Evolutionary conservation across 345 rosid genomes (phyloP).

Genomic region (Carallia pectinifolia): DNA sequence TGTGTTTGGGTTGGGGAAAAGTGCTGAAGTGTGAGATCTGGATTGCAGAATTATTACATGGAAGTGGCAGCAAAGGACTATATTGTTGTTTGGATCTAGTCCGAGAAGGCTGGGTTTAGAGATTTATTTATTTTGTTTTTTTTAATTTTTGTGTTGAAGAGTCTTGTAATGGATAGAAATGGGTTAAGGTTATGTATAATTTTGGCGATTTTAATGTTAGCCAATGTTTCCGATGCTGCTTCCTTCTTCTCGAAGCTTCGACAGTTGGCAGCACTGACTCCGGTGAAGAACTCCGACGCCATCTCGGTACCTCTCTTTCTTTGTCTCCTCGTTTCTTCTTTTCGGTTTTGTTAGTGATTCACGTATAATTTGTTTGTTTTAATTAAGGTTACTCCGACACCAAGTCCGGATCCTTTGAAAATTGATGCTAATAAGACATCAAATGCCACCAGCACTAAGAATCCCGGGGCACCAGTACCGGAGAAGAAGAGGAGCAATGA

Average conservation of each 20-base stretch:
- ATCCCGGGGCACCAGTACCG: constrained; percentile 14
- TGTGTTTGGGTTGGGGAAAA: too few species aligned
- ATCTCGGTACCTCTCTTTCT: constrained; percentile 32
- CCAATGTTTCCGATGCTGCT: constrained; percentile 42
- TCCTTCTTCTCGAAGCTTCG: constrained; percentile 28
- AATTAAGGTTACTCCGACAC: constrained; percentile 42
- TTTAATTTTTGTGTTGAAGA: too few species aligned
- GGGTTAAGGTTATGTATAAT: not conserved
- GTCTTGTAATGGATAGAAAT: constrained; percentile 19
- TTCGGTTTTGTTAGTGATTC: constrained; percentile 7
- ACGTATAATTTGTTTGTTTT: constrained; percentile 19
- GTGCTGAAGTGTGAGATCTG: not conserved
- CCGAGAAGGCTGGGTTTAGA: not conserved
- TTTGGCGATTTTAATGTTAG: constrained; percentile 28
- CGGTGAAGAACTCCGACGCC: constrained; percentile 16
- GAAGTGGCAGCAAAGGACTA: not conserved
- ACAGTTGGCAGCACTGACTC: constrained; percentile 32
- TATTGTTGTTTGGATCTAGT: constrained; percentile 5
- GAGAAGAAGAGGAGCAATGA: not conserved
- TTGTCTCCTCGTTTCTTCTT: not conserved
- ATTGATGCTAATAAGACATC: constrained; percentile 14
- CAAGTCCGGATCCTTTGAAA: constrained; percentile 28
- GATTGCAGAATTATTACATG: not conserved
- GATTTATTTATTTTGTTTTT: not conserved
- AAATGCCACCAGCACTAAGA: constrained; percentile 21